Conservation (phyloP, 805 yeast genomes). For the Martiniozyma abietophila region DNA sequence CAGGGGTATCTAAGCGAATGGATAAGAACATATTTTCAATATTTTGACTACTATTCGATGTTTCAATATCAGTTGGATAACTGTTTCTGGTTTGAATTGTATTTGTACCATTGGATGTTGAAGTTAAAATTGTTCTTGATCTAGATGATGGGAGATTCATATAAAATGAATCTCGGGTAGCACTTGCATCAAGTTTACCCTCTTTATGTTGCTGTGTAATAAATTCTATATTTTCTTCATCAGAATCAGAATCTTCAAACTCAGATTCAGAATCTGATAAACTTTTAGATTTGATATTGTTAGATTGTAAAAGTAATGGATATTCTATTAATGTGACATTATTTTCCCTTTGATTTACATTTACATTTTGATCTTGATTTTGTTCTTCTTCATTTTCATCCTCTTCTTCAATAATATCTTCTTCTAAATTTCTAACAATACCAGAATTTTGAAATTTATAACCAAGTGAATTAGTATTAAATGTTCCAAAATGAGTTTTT, state of each 20-base stretch:
- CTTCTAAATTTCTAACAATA: slow-evolving; percentile 11
- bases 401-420: slow-evolving; percentile 18
- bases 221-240: slow-evolving; percentile 26
- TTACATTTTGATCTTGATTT: slow-evolving; percentile 5
- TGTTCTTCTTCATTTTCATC: slow-evolving; percentile 6
- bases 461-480: neutral
- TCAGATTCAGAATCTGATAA: slow-evolving; percentile 7
- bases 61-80: neutral
- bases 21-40: too few species aligned
- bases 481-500: neutral
- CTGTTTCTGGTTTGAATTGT: neutral
- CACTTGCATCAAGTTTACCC: slow-evolving; percentile 1
- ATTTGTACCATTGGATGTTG: slow-evolving; percentile 16
- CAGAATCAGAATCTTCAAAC: slow-evolving; percentile 23
- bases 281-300: too few species aligned
- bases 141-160: slow-evolving; percentile 4
- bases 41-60: too few species aligned
- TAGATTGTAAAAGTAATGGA: too few species aligned
- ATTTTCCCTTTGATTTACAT: slow-evolving; percentile 4
- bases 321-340: slow-evolving; percentile 4
- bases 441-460: slow-evolving; percentile 2
- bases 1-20: too few species aligned
- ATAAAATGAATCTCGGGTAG: slow-evolving; percentile 2
- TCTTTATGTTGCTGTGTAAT: slow-evolving; percentile 7
- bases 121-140: slow-evolving; percentile 2